Evolutionary conservation across 768 basidiomycete species (phyloP).

Genomic region (Infundibulicybe gibba): DNA sequence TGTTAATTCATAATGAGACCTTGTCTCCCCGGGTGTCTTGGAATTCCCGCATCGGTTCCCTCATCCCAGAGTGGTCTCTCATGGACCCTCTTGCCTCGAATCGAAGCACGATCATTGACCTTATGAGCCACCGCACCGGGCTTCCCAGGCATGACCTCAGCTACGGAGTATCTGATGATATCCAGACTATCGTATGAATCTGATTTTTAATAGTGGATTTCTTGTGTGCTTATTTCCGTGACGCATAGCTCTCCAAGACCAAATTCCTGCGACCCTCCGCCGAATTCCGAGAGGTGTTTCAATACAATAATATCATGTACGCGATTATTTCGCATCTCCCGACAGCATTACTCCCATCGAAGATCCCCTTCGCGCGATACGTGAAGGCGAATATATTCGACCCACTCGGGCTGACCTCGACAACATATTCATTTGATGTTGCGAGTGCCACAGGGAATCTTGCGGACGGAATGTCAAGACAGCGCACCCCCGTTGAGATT

Average conservation of each 20-base stretch:
- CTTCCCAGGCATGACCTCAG: conserved; percentile 17
- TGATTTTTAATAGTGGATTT: background rate
- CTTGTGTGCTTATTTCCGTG: background rate
- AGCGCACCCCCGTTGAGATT: background rate
- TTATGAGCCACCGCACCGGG: conserved; percentile 24
- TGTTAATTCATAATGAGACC: conserved; percentile 20
- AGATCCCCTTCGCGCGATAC: conserved; percentile 15
- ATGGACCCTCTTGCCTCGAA: conserved; percentile 17
- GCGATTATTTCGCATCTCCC: conserved; percentile 19
- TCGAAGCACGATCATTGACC: conserved; percentile 16
- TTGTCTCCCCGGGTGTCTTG: conserved; percentile 16
- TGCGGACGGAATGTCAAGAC: conserved; percentile 17
- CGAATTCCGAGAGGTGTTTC: conserved; percentile 19
- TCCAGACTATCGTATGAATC: conserved; percentile 3
- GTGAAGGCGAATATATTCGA: conserved; percentile 23
- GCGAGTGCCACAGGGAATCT: conserved; percentile 20
- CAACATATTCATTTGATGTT: conserved; percentile 21
- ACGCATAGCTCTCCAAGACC: conserved; percentile 8
- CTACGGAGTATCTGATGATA: conserved; percentile 6
- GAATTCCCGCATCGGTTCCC: conserved; percentile 16
- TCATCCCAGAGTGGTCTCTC: conserved; percentile 20
- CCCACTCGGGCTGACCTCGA: conserved; percentile 19
- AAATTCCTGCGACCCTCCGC: conserved; percentile 17
- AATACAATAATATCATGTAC: conserved; percentile 24
- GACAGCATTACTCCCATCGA: conserved; percentile 9